Conservation (phyloP, 208 protist genomes). For the Tetramitus jugosus region DNA sequence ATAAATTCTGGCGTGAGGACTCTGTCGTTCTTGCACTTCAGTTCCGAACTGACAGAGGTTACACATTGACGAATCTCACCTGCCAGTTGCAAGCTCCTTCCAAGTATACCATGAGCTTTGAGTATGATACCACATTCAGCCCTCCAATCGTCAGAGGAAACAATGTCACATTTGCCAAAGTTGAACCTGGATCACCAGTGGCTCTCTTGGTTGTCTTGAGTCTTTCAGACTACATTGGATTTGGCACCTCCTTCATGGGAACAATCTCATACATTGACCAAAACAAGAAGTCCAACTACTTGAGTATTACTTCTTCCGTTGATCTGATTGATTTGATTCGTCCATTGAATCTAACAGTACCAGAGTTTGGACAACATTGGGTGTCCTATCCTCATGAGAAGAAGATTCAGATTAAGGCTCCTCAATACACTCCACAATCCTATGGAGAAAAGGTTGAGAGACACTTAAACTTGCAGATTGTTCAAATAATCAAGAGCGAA, state of each 20-base stretch:
- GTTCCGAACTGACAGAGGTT: not conserved
- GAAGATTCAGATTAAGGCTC: not conserved
- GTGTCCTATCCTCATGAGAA: not conserved
- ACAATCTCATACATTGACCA: not conserved
- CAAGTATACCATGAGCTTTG: not conserved
- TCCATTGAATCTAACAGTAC: not conserved
- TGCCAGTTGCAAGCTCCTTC: not conserved
- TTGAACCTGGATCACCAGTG: not conserved
- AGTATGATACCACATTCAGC: not conserved
- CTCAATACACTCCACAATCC: not conserved
- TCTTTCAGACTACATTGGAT: not conserved
- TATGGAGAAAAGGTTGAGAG: not conserved
- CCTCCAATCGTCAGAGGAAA: not conserved
- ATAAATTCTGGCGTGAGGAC: not conserved
- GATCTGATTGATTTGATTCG: not conserved
- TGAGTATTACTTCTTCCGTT: not conserved
- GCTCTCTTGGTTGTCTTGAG: not conserved
- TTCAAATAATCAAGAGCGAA: not conserved
- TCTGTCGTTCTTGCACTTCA: not conserved
- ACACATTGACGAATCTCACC: not conserved
- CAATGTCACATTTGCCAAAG: not conserved
- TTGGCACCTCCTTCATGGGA: not conserved
- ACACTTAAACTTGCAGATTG: not conserved
- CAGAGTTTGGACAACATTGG: not conserved
- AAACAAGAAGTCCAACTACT: not conserved